Evolutionary conservation across 2,329 filamentous ascomycete species (phyloP), one percentile per base, ranked within the genome.

Genomic region (Botrytis porri): DNA sequence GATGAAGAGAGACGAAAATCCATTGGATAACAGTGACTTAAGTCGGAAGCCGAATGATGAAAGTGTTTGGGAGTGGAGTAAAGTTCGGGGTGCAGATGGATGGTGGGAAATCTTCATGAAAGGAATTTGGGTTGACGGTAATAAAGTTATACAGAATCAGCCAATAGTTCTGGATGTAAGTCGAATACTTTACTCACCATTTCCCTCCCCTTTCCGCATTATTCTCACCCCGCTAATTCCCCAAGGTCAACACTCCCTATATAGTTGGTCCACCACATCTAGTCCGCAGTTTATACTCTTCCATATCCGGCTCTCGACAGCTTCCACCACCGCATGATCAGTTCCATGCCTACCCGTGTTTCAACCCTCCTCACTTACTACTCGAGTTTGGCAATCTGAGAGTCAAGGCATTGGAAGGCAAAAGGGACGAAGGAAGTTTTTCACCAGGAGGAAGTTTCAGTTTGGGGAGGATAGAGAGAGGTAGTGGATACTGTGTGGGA

Each of bases 101-200:
- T 78, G 69, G 70, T 77, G 77, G 77, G 76, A 78, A 73, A 74
- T 77, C 6, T 57, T 75, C 0, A 74, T 78, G 74, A 71, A 73
- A 67, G 76, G 76, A 10, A 67, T 78, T 2, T 78, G 74, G 75
- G 37, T 76, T 14, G 74, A 77, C n/a, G 74, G 73, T 2, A 71
- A 67, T 18, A 77, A 77, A 48, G 61, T 75, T 4, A 29, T 78
- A 5, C 61, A 73, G 4, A 75, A 75, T 29, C 76, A 78, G 39
- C 76, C 72, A 7, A 72, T 73, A 45, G 71, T 77, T 14, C 70
- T 78, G n/a, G 77, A 78, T 66, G 77, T 76, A 70, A 25, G 69
- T n/a, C 20, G 4, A 37, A 45, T 3, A 35, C 14, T n/a, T 29
- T 14, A 48, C 1, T 4, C 8, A 10, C 3, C 2, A 54, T 4